These are phyloP conservation scores for Diaporthe aspalathi DNA, from an alignment of 2,329 filamentous ascomycete genomes.

Conservation along the genomic window DNA sequence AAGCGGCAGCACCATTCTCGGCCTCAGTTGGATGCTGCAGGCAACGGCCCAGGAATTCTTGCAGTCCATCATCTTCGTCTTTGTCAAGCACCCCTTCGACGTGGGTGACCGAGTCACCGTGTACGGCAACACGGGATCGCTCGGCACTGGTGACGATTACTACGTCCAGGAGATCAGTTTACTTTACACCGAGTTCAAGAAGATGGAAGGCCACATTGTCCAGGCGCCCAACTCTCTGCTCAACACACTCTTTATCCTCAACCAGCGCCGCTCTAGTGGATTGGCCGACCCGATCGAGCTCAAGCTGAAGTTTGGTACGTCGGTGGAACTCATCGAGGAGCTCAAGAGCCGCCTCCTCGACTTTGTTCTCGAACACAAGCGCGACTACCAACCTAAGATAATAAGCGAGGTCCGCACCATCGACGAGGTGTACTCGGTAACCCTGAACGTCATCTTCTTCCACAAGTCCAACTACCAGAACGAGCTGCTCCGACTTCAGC, in stretches of 20 bases:
- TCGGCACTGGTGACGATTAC: conserved; percentile 87
- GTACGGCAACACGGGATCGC: conserved; percentile 88
- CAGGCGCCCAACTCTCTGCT: conserved; percentile 95
- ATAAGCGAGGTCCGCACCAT: conserved; percentile 78
- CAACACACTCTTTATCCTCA: conserved; percentile 93
- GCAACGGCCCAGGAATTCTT: conserved; percentile 94
- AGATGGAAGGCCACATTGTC: conserved; percentile 96
- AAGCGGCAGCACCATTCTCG: conserved; percentile 86
- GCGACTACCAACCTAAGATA: conserved; percentile 71
- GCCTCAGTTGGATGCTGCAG: conserved; percentile 91
- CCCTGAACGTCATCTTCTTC: conserved; percentile 94
- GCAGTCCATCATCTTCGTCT: conserved; percentile 94
- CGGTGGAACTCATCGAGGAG: conserved; percentile 82
- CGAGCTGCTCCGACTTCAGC: conserved; percentile 86
- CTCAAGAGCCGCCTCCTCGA: conserved; percentile 84
- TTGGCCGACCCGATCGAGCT: conserved; percentile 88
- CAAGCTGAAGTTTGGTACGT: conserved; percentile 89
- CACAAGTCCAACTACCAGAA: conserved; percentile 99
- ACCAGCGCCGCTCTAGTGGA: conserved; percentile 89
- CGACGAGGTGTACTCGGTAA: conserved; percentile 85
- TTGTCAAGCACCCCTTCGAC: conserved; percentile 97
- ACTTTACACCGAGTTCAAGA: conserved; percentile 97
- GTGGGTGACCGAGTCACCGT: conserved; percentile 93
- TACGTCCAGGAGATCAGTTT: conserved; percentile 95
- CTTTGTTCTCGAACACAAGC: conserved; percentile 86